Evolutionary conservation across 208 protist species (phyloP).

Genomic region (Kentomonas sorsogonicus): DNA sequence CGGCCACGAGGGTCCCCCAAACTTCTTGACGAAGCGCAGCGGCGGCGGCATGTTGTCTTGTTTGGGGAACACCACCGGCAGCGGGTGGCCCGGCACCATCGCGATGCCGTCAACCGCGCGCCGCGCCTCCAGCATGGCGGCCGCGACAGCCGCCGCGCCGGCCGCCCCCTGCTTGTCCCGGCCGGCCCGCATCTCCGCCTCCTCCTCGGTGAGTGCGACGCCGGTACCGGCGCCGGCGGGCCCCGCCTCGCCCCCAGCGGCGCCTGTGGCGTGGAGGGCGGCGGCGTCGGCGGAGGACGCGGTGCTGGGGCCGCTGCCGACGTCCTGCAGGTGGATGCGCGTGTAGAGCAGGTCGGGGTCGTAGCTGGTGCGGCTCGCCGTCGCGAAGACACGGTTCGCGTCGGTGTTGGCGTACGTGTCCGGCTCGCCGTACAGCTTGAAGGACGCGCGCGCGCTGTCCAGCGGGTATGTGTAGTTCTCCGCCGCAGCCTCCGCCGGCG

Average conservation of each 20-base stretch:
- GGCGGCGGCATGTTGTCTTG: constrained; percentile 33
- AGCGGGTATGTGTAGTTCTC: constrained; percentile 38
- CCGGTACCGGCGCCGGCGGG: constrained; percentile 12
- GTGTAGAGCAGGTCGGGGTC: constrained; percentile 42
- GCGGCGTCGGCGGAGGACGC: neutral
- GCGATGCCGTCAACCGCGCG: constrained; percentile 41
- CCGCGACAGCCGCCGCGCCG: constrained; percentile 54
- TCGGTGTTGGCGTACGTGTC: constrained; percentile 23
- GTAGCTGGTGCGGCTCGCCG: constrained; percentile 41
- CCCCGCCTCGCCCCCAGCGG: constrained; percentile 12
- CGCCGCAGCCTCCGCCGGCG: constrained; percentile 2
- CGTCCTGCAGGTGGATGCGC: constrained; percentile 37
- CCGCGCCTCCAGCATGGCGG: constrained; percentile 53
- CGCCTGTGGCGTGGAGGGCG: constrained; percentile 1
- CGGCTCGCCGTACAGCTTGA: constrained; percentile 59
- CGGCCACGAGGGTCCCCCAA: constrained; percentile 22
- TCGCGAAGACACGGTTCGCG: constrained; percentile 46
- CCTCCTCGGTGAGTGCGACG: constrained; percentile 25
- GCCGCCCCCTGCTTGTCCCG: constrained; percentile 55
- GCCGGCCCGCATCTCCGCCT: constrained; percentile 49
- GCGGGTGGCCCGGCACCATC: constrained; percentile 46
- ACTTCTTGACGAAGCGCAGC: constrained; percentile 39
- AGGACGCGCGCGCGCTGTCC: constrained; percentile 18
- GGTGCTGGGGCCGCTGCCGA: constrained; percentile 7
- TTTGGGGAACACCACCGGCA: constrained; percentile 54